Base-by-base conservation (phyloP, 2,329 filamentous ascomycete species). In the Exophiala mesophila region DNA sequence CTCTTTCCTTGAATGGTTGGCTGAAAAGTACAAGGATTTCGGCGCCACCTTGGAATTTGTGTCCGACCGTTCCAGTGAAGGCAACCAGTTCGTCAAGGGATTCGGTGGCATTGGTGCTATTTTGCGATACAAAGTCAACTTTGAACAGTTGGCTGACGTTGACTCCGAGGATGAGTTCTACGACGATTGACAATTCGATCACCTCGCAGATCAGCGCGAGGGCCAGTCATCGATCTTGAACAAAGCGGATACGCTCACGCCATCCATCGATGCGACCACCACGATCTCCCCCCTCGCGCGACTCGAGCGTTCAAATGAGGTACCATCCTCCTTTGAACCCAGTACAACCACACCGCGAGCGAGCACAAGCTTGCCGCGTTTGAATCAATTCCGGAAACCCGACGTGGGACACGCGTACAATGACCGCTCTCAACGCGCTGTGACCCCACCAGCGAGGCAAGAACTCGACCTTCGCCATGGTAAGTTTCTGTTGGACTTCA, bases 71-170 rank as follows among this genome's bases (percentile, higher is more conserved):
- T 97, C 90, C 48, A 94, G 87, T 49, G 92, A 98, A 72, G 92
- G 92, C 64, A 98, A 98, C 72, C 92, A 98, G 74, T 98, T 98
- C 70, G 92, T 98, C 61, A 97, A 96, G 75, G 92, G 92, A 53
- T 98, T 98, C 63, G 92, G 92, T 82, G 92, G 92, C 63, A 95
- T 98, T 59, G 92, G 92, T 56, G 90, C 90, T 54, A 83, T 98
- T 61, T 81, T 98, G 64, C 88, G 92, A 58, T 98, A 98, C 82
- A 96, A 96, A 76, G 88, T 98, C 76, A 98, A 98, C 76, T 98
- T 98, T 72, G 94, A 98, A 72, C 94, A 98, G 70, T 78, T 98
- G 68, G 85, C 84, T 68, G 92, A 97, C 66, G 77, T 85, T 62
- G 78, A 82, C 59, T 85, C 89, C 66, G 81, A 85, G 62, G 89